Percentiles rank a stretch among this genome's conserved stretches.
phyloP scores from a whole-genome alignment of 2,329 filamentous ascomycete genomes.

The Ophiostoma sp. region DNA sequence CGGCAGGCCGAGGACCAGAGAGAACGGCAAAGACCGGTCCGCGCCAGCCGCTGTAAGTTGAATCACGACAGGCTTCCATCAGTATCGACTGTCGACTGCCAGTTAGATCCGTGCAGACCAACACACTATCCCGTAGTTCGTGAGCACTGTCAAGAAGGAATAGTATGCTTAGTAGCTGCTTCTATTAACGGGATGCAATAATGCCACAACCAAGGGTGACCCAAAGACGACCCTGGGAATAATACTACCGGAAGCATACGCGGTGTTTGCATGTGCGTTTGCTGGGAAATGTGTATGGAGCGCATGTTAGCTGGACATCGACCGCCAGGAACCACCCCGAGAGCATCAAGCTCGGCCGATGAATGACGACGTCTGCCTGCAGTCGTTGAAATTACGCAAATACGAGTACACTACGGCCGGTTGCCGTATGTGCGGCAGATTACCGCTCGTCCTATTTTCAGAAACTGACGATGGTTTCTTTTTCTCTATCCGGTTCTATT shows the following conservation, averaged over 20 bases:
- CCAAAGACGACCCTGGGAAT: neutral
- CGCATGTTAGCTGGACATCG: no score
- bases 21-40: neutral
- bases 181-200: neutral
- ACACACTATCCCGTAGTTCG: neutral
- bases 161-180: neutral
- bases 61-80: neutral
- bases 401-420: neutral
- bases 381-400: no score
- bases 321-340: no score
- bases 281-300: no score
- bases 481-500: neutral
- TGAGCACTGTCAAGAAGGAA: neutral
- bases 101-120: neutral
- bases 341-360: no score
- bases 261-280: neutral
- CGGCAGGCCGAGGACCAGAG: neutral
- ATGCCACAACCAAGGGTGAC: neutral
- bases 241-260: conserved; percentile 5
- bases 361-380: no score
- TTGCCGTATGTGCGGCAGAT: conserved; percentile 10
- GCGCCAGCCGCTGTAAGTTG: neutral
- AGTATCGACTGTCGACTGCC: neutral
- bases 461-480: no score
- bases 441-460: neutral